Base-by-base conservation (phyloP, 192 early-diverging fungal species). In the Coemansia umbellata region DNA sequence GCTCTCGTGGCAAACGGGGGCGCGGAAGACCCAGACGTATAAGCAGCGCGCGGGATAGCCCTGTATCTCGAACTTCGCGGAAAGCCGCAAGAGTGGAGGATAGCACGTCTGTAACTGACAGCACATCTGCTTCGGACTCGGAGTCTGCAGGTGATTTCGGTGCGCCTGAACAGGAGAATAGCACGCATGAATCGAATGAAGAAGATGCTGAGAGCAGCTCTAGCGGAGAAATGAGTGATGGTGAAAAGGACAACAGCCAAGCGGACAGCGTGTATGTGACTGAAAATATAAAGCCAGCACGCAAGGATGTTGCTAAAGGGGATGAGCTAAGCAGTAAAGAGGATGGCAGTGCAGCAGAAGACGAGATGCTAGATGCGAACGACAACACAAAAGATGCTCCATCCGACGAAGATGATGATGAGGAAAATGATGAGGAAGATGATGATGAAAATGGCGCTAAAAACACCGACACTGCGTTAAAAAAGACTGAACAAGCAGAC, bases 1-100 rank as follows among this genome's bases (percentile, higher is more conserved):
- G 63, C 7, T 22, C 37, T 11, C 36, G 61, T 17, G 27, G 63
- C 17, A 41, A 50, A 4, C 49, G 63, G 17, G 55, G 63, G 1
- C 50, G 55, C 3, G 44, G 50, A 4, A 40, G 63, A 11, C 50
- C 40, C 19, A 14, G 39, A 2, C 36, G 28, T 22, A 14, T 26
- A 13, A 23, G 47, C 57, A 10, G 37, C 30, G 21, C 15, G 33
- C 19, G 41, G 19, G 40, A 24, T 23, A 28, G 28, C 31, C 15
- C 39, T 26, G 5, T 22, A 6, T 27, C 40, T 14, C 28, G 40
- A 22, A 23, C 15, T 1, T 26, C 45, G 0, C 32, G 32, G n/a
- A 37, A 27, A 33, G 22, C 10, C 13, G 33, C 22, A n/a, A 45
- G 15, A 26, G 18, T 30, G 8, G 45, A 26, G 1, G 45, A 36